Evolutionary conservation across 2,329 filamentous ascomycete species (phyloP).

Genomic region (Venturia carpophila): DNA sequence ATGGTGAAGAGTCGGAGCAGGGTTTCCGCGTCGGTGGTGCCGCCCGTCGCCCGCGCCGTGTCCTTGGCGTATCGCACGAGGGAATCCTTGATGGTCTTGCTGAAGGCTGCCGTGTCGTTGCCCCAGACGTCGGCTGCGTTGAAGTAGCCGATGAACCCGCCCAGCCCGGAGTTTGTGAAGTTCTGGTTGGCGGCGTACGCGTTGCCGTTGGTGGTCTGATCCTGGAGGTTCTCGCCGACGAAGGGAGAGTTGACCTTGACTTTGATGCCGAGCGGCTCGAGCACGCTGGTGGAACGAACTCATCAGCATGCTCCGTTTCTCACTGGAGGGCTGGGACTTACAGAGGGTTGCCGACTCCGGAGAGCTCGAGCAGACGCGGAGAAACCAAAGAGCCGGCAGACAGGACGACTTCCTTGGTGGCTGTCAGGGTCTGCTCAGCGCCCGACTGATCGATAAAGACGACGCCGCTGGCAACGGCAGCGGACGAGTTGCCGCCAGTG

Average conservation of each 20-base stretch:
- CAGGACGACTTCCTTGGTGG: constrained; percentile 21
- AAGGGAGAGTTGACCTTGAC: constrained; percentile 11
- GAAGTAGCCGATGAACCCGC: not conserved
- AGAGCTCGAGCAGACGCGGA: constrained; percentile 23
- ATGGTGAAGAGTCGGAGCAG: not conserved
- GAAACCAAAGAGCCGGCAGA: constrained; percentile 22
- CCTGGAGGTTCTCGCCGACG: constrained; percentile 15
- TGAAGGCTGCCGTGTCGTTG: not conserved
- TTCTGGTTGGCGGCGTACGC: not conserved
- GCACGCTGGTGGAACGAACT: constrained; percentile 7
- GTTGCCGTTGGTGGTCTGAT: constrained; percentile 4
- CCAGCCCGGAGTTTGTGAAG: not conserved
- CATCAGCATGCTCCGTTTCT: not conserved
- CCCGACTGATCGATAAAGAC: not conserved
- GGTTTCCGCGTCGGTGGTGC: not conserved
- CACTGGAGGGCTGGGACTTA: not conserved
- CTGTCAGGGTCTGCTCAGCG: not conserved
- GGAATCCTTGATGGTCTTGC: not conserved
- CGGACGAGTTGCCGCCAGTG: not conserved
- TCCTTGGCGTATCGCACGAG: not conserved
- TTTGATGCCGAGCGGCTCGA: constrained; percentile 13
- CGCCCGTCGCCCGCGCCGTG: not conserved
- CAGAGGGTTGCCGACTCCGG: constrained; percentile 22
- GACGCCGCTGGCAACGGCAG: not conserved
- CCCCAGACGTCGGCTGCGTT: not conserved